Base-by-base conservation (phyloP, 306 rosid species). In the Betula pendula region DNA sequence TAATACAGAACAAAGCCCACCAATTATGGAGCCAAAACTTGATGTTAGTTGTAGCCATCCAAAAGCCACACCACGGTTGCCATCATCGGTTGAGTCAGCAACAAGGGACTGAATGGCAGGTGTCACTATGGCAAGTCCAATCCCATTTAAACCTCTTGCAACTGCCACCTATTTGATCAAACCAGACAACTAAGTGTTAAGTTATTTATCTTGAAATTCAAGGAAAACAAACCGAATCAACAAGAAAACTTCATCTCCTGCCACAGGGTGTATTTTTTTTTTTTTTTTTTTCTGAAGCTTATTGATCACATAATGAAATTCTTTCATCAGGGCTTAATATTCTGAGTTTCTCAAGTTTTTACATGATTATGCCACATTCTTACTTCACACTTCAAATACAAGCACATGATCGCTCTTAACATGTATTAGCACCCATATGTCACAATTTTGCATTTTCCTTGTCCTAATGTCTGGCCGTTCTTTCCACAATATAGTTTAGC, bases 101-200 rank as follows among this genome's bases (percentile, higher is more conserved):
- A 91, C 88, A 0, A 91, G 85, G 10, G 98, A 93, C 58, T 83
- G 92, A 67, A 93, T 88, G 40, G 98, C 91, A 33, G 97, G 98
- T 71, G 49, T 66, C 13, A 90, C 96, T 49, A 94, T 88, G 81
- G 96, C 98, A 1, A 94, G 91, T 70, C 98, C 98, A 14, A 94
- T 88, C 59, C 98, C 98, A 59, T 88, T 94, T 72, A 91, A 88
- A 9, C 92, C 98, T 86, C 97, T 86, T 29, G 97, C 91, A 69
- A 93, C 73, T 52, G 96, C 97, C 47, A 93, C 96, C 98, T 91
- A 75, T 22, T 58, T 27, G 12, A 47, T 45, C 49, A 77, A 66
- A 55, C 38, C 31, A 48, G 72, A 62, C 51, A 35, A 58, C 24
- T 22, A 8, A 58, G 65, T 4, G 12, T 22, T 25, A 16, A 14